These are phyloP conservation scores for Fragilaria crotonensis DNA, from an alignment of 108 stramenopile genomes.

Conservation along the genomic window DNA sequence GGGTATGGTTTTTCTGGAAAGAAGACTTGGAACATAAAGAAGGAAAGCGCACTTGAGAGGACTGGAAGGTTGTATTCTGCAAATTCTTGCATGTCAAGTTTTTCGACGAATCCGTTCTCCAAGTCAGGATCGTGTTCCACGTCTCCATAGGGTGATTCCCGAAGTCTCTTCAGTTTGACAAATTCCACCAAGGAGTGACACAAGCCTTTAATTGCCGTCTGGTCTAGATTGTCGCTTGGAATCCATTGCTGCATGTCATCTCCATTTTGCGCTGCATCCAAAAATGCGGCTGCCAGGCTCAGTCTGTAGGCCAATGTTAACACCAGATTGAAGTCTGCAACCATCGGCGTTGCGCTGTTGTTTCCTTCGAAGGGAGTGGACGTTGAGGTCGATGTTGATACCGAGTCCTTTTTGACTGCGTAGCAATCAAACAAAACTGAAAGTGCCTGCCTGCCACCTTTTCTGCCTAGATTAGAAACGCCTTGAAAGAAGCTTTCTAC, in stretches of 20 bases:
- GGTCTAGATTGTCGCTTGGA: not conserved
- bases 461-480: constrained; percentile 18
- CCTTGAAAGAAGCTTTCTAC: constrained; percentile 47
- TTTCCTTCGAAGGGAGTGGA: not conserved
- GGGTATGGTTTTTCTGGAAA: constrained; percentile 40
- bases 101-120: constrained; percentile 22
- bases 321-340: not conserved
- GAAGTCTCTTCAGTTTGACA: not conserved
- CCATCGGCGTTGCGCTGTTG: not conserved
- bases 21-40: constrained; percentile 59
- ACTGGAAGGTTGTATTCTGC: constrained; percentile 59
- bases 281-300: not conserved
- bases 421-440: constrained; percentile 25
- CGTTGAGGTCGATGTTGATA: no score
- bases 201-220: not conserved
- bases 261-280: not conserved
- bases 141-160: not conserved
- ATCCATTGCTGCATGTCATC: not conserved
- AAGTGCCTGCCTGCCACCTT: constrained; percentile 24
- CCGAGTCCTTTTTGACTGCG: not conserved
- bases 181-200: constrained; percentile 1
- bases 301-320: not conserved
- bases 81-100: constrained; percentile 61
- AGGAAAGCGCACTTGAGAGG: constrained; percentile 51
- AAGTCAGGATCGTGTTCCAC: not conserved